Base-by-base conservation (phyloP, 208 protist species). In the Trypanosoma avium region DNA sequence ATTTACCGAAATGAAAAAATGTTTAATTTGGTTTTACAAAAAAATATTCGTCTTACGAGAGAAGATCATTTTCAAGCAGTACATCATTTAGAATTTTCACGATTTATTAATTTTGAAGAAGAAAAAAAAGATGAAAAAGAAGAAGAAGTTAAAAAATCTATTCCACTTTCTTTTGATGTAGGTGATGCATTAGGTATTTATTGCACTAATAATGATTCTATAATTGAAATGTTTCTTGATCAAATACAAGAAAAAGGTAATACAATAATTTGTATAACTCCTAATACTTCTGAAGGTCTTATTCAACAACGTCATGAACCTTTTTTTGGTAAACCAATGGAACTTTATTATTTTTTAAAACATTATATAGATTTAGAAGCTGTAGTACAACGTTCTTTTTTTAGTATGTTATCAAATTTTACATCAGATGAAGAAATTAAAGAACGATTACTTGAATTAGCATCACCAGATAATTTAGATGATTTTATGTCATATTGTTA, bases 331-430 rank as follows among this genome's bases (percentile, higher is more conserved):
- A 57, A 38, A 7, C 61, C 78, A 3, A 82, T 95, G 62, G 73
- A 70, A 13, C 61, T 86, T 60, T 70, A 59, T 26, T 35, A 52
- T 21, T 60, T 95, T 32, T 64, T 93, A n/a, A 60, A 49, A 21
- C 71, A 81, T 68, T 92, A 92, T 73, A 56, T 93, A 27, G 90
- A 95, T 65, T 68, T 95, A 21, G 84, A 95, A 21, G 90, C 90
- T 0, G 78, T 87, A 27, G 78, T 78, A 40, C 74, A 68, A 13
- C 86, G 83, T 38, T 77, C 88, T 19, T 92, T 90, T 30, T 81
- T 95, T 52, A 81, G 74, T 73, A 93, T 95, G 86, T 49, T 95
- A 50, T 61, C 84, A 6, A n/a, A 61, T 65, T 62, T 77, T 63
- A 26, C 57, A 12, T 22, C 45, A 13, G 73, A 72, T 24, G 61